A percentile compares a stretch with the other conserved stretches of the same genome.
phyloP scores from a whole-genome alignment of 1,284 basidiomycete species.

The Microbotryum saponariae region DNA sequence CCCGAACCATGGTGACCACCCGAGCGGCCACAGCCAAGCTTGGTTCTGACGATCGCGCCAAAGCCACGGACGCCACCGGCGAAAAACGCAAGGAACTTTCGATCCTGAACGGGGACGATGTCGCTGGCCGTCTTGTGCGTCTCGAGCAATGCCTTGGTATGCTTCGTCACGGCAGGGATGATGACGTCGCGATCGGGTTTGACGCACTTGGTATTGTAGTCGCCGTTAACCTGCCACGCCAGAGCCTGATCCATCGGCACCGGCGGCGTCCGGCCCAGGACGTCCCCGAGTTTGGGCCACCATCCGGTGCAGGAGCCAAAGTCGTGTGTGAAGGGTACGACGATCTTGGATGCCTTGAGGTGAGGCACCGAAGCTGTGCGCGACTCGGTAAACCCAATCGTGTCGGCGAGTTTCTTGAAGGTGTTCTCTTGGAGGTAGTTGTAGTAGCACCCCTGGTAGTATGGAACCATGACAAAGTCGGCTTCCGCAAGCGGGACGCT shows the following conservation, averaged over 20 bases:
- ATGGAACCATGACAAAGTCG: conserved; percentile 44
- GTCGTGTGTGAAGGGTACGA: conserved; percentile 45
- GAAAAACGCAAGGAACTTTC: conserved; percentile 33
- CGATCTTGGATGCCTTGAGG: conserved; percentile 36
- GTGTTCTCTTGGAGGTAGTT: conserved; percentile 40
- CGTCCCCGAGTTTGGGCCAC: conserved; percentile 34
- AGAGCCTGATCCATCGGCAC: conserved; percentile 36
- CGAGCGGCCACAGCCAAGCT: conserved; percentile 29
- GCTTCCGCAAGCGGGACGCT: conserved; percentile 43
- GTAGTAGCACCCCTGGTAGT: conserved; percentile 44
- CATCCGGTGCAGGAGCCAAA: conserved; percentile 41
- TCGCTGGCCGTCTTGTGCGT: conserved; percentile 19
- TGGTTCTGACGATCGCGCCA: conserved; percentile 33
- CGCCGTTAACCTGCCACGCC: conserved; percentile 36
- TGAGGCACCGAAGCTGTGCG: conserved; percentile 31
- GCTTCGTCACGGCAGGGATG: conserved; percentile 32
- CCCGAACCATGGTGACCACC: conserved; percentile 34
- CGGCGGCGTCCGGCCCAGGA: conserved; percentile 30
- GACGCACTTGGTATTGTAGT: conserved; percentile 35
- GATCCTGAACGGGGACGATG: conserved; percentile 15
- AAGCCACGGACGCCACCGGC: conserved; percentile 32
- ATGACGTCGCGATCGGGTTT: conserved; percentile 35
- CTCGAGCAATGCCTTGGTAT: conserved; percentile 26
- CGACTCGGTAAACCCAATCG: conserved; percentile 27
- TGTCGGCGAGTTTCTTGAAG: conserved; percentile 38